Conservation (phyloP, 192 early-diverging fungal genomes). For the Coemansia sp. region DNA sequence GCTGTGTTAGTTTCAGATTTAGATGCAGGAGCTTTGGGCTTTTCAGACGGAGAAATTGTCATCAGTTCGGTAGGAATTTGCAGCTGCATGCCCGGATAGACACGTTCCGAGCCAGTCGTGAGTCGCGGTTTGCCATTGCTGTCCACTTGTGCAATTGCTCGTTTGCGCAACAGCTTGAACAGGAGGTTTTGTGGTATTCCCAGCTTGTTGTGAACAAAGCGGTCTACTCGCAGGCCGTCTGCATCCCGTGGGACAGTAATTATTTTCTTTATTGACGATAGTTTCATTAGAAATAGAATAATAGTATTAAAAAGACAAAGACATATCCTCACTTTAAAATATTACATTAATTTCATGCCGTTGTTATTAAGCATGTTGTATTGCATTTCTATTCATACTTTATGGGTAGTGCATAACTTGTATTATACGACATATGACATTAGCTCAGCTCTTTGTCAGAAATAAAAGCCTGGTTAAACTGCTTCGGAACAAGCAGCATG, state of each 20-base stretch:
- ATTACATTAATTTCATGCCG: no score
- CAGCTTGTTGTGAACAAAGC: conserved; percentile 12
- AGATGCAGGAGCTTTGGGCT: background rate
- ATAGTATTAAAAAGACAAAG: no score
- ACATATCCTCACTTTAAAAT: no score
- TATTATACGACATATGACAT: no score
- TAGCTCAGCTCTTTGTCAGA: no score
- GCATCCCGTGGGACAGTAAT: conserved; percentile 24
- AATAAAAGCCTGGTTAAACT: no score
- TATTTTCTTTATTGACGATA: background rate
- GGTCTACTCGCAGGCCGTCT: conserved; percentile 22
- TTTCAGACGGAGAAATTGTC: background rate
- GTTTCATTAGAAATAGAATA: background rate
- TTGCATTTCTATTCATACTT: no score
- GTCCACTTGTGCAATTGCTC: conserved; percentile 11
- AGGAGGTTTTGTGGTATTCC: conserved; percentile 15
- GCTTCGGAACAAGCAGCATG: no score
- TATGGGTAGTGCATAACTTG: no score
- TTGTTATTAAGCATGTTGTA: no score
- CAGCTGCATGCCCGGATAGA: conserved; percentile 28
- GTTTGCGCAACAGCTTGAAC: conserved; percentile 36
- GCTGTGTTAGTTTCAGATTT: background rate
- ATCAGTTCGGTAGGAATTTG: conserved; percentile 18
- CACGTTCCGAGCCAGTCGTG: conserved; percentile 25
- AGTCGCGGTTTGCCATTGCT: background rate